Evolutionary conservation across 768 basidiomycete species (phyloP).

Genomic region (Rubroboletus satanas): DNA sequence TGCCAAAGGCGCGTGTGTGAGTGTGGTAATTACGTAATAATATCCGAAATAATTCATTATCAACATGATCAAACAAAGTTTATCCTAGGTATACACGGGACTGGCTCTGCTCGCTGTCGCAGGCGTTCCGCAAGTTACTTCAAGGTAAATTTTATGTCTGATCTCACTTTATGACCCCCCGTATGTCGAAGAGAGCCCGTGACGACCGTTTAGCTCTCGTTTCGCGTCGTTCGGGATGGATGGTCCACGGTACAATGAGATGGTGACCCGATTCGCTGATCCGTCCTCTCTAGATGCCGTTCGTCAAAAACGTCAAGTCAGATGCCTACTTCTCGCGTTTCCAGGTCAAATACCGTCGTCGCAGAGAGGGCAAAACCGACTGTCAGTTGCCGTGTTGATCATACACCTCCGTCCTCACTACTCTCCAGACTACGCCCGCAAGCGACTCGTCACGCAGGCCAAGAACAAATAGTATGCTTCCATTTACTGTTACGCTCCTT

Average conservation of each 20-base stretch:
- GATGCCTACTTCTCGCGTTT: slow-evolving; percentile 97
- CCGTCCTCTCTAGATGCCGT: slow-evolving; percentile 65
- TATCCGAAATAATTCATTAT: slow-evolving; percentile 10
- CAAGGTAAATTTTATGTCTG: slow-evolving; percentile 36
- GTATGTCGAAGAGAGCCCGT: not conserved
- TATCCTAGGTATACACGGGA: slow-evolving; percentile 10
- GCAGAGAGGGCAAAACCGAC: slow-evolving; percentile 98
- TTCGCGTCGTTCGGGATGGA: slow-evolving; percentile 27
- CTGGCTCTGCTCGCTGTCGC: slow-evolving; percentile 24
- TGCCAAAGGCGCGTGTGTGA: not conserved
- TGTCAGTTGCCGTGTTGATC: slow-evolving; percentile 48
- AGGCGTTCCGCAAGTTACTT: slow-evolving; percentile 30
- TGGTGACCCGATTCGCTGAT: slow-evolving; percentile 24
- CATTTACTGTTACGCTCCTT: not conserved
- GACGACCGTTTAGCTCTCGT: not conserved
- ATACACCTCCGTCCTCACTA: slow-evolving; percentile 5
- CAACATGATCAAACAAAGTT: slow-evolving; percentile 29
- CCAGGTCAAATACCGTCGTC: slow-evolving; percentile 97
- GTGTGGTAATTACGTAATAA: slow-evolving; percentile 21
- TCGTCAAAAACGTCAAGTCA: slow-evolving; percentile 96
- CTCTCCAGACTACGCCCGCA: slow-evolving; percentile 86
- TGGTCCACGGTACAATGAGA: slow-evolving; percentile 25
- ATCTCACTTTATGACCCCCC: not conserved
- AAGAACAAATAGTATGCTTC: slow-evolving; percentile 94
- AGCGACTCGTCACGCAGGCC: slow-evolving; percentile 94